Evolutionary conservation across 805 yeast genomes (phyloP), one percentile per base, ranked within the genome.

Genomic region (Yarrowia sp.): DNA sequence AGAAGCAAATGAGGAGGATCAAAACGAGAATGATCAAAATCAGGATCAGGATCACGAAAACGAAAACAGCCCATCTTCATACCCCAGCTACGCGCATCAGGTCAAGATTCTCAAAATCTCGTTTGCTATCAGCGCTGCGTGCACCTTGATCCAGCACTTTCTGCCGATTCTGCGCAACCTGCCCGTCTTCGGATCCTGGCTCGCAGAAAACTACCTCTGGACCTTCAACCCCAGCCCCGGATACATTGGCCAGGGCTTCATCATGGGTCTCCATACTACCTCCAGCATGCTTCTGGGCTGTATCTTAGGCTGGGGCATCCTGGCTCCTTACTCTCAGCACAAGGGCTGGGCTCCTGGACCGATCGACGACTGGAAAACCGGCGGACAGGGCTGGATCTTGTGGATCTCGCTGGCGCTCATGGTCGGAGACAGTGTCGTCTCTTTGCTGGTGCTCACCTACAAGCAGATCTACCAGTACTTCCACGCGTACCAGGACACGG

Each of bases 171-270:
- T 94, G 12, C 79, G 84, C 59, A 77, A 77, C 39, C 68, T 94
- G 6, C 97, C 97, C 0, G 69, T 93, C 1, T 88, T 93, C 71
- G 98, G 98, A 0, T 36, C 67, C 0, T 68, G 70, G 46, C 74
- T 90, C 18, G 88, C 96, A 0, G 69, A 74, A 19, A 73, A 78
- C 16, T 88, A 89, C 73, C 78, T 88, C 47, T 89, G 97, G 94
- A 85, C 87, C 63, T 81, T 94, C 64, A 97, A 94, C 72, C 97
- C 97, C 0, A 90, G 97, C 0, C 99, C 99, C 0, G 98, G 98
- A 0, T 93, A 93, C 71, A 81, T 94, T 33, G 99, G 99, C 2
- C 99, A 93, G 73, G 99, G 99, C 4, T 90, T 94, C 39, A 93
- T 93, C 63, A 93, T 93, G 99, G 99, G 99, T 0, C 76, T 91